Conservation (phyloP, 2,329 filamentous ascomycete species). For the Scedosporium dehoogii region DNA sequence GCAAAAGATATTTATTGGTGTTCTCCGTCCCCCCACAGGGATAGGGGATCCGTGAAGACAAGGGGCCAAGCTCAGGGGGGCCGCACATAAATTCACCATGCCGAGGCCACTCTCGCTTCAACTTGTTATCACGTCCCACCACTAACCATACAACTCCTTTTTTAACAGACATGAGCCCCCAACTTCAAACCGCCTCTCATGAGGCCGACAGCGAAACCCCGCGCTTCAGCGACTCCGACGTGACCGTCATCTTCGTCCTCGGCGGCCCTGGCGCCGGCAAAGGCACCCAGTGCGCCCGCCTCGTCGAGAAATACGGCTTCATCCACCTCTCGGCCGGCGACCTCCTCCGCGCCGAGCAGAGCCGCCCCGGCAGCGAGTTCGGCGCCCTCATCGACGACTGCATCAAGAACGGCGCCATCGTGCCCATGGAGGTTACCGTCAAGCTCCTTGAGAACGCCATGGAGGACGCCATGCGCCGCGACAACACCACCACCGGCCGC, state of each 20-base stretch:
- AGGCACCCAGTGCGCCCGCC: constrained; percentile 85
- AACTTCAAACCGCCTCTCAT: neutral
- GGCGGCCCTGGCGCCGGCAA: constrained; percentile 94
- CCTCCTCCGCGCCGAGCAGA: constrained; percentile 85
- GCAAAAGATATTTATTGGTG: neutral
- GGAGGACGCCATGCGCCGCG: constrained; percentile 52
- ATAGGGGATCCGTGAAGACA: neutral
- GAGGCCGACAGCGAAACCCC: constrained; percentile 28
- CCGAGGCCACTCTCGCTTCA: neutral
- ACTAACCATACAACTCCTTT: constrained; percentile 15
- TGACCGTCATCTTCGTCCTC: constrained; percentile 94
- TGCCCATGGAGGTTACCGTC: constrained; percentile 98
- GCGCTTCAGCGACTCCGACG: constrained; percentile 63
- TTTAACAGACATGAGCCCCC: constrained; percentile 4
- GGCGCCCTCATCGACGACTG: constrained; percentile 86
- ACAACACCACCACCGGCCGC: constrained; percentile 43
- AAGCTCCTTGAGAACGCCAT: constrained; percentile 91
- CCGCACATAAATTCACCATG: neutral
- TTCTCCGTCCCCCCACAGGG: neutral
- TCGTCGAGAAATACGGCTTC: constrained; percentile 84
- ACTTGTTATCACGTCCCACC: neutral
- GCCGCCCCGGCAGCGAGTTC: constrained; percentile 76
- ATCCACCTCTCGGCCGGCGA: constrained; percentile 89
- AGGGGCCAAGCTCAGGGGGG: neutral
- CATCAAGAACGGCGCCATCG: constrained; percentile 90